A percentile compares a stretch with the other conserved stretches of the same genome.
Evolutionary conservation across 305 asterid genomes (phyloP).

Genomic region (Fraxinus dipetala): DNA sequence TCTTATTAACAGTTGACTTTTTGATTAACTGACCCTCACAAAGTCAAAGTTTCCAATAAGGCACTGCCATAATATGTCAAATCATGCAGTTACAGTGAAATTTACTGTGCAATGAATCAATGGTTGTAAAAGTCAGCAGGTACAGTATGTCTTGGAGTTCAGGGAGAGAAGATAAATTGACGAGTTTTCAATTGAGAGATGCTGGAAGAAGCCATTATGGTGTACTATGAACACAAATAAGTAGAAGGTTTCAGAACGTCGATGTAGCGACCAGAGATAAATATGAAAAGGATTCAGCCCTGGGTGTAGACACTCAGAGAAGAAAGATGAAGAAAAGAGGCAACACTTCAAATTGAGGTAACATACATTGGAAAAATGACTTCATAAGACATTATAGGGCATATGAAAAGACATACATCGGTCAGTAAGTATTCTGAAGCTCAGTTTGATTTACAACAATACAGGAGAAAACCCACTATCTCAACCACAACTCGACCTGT

Average conservation of each 20-base stretch:
- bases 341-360: conserved; percentile 5
- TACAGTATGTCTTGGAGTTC: neutral
- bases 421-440: neutral
- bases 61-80: conserved; percentile 9
- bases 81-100: neutral
- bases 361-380: neutral
- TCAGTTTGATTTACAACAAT: neutral
- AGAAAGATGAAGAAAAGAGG: neutral
- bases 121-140: conserved; percentile 4
- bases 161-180: conserved; percentile 17
- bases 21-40: conserved; percentile 12
- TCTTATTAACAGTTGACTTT: neutral
- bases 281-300: conserved; percentile 5
- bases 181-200: neutral
- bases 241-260: neutral
- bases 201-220: neutral
- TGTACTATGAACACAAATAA: conserved; percentile 1
- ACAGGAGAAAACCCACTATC: neutral
- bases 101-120: neutral
- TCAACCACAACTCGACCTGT: neutral
- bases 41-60: neutral
- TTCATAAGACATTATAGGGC: neutral
- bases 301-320: conserved; percentile 7
- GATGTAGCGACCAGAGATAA: neutral
- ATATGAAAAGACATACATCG: neutral